Evolutionary conservation across 179 eudicot genomes (phyloP).

Genomic region (Pouteria campechiana): DNA sequence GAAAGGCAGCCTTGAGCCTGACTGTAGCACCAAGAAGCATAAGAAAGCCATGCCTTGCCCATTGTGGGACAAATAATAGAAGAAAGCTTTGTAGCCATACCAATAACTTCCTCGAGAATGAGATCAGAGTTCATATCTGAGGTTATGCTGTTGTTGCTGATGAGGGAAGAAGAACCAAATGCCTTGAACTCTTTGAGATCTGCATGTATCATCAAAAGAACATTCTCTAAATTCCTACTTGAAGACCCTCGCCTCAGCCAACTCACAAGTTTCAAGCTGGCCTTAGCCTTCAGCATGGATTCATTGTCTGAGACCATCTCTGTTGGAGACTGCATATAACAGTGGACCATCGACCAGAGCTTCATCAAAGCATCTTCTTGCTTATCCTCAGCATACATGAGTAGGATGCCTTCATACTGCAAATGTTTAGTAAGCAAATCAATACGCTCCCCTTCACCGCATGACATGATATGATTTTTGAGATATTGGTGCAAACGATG

Average conservation of each 20-base stretch:
- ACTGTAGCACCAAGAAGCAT: constrained; percentile 93
- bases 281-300: constrained; percentile 67
- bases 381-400: constrained; percentile 81
- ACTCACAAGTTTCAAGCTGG: constrained; percentile 73
- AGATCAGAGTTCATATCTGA: constrained; percentile 24
- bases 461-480: constrained; percentile 34
- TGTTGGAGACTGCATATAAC: constrained; percentile 41
- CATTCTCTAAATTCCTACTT: constrained; percentile 32
- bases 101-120: constrained; percentile 65
- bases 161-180: constrained; percentile 10
- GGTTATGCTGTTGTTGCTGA: constrained; percentile 13
- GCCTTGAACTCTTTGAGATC: constrained; percentile 39
- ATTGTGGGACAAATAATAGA: constrained; percentile 76
- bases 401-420: constrained; percentile 63
- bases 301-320: constrained; percentile 23
- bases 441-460: constrained; percentile 35
- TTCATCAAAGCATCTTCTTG: constrained; percentile 51
- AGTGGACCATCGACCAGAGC: constrained; percentile 78
- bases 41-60: constrained; percentile 90
- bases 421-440: constrained; percentile 30
- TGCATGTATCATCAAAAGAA: constrained; percentile 34
- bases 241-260: constrained; percentile 57
- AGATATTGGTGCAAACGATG: constrained; percentile 58
- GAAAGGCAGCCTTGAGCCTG: constrained; percentile 57
- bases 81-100: constrained; percentile 63